Evolutionary conservation across 768 basidiomycete genomes (phyloP), one percentile per base, ranked within the genome.

Genomic region (Pulveroboletus sp.): DNA sequence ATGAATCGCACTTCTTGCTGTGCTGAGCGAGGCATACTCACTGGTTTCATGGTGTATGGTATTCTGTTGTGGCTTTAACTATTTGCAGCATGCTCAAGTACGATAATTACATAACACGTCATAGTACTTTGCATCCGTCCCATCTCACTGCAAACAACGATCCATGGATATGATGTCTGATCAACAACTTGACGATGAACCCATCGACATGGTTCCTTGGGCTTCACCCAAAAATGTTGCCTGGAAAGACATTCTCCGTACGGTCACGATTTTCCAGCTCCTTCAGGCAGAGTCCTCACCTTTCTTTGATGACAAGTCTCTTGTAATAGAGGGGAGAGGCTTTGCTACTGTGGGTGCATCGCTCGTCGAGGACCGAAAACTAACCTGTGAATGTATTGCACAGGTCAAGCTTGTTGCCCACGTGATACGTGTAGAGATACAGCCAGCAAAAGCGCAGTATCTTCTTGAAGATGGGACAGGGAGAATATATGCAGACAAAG

Each of bases 1-100:
- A 93, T 59, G 90, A 93, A 54, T 85, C 79, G n/a, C 89, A 90
- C 59, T 86, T 82, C 66, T 71, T 76, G 32, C 63, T 86, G 8
- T 39, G 80, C 80, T 44, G 76, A 60, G 64, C 51, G 31, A 43
- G 51, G 26, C 9, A 28, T 12, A 39, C 18, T 9, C 39, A n/a
- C 39, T 17, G 17, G 26, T 8, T 26, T 36, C 32, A 28, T 30
- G 2, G 24, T 45, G 40, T 51, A 43, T 18, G 21, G 21, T 48
- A 40, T 47, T 44, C 15, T 39, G 17, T 28, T 31, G 12, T 41
- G 26, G 42, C 11, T 8, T 15, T 48, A 27, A n/a, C 11, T 40
- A 43, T 38, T 43, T 39, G 43, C 28, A 28, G 39, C 7, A 3
- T 33, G 33, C 8, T 15, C 8, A 3, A 17, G 28, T 2, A 43